Base-by-base conservation (phyloP, 2,329 filamentous ascomycete genomes). In the Pleochaeta shiraiana region DNA sequence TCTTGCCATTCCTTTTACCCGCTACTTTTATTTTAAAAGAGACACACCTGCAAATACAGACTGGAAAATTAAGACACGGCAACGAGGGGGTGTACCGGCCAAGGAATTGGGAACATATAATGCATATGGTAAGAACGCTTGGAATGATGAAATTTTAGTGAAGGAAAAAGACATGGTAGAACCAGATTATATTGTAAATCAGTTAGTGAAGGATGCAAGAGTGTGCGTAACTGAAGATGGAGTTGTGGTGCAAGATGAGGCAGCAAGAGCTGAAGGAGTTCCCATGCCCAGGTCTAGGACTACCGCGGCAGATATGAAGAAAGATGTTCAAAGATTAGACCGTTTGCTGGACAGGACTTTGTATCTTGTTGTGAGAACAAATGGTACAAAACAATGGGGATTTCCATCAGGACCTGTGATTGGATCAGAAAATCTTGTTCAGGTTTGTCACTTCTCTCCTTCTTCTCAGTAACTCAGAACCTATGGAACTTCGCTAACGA, bases 11-110 rank as follows among this genome's bases (percentile, higher is more conserved):
- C 88, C 91, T 1, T 98, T 97, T 75, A 87, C 87, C 65, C 84
- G 88, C 69, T 88, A 88, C 74, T 93, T 97, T 77, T 98, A 95
- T 81, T 95, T 91, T 82, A 95, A 95, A 79, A 85, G 85, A 70
- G 88, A 89, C 72, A 95, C 91, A 12, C 86, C 90, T 0, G 80
- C 83, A 9, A 88, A 91, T 69, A 79, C 90, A 63, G 91, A 96
- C 77, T 97, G 90, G 89, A 88, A 91, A 74, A 81, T 89, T 73
- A 95, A 95, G 76, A 81, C 89, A 67, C 79, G 80, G 70, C 86
- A 89, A 73, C 86, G 92, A 63, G 74, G 79, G 65, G 81, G 84
- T 71, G 86, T 88, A 7, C 81, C 90, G 6, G 86, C 88, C 59
- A 84, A 89, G 72, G 92, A 97, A 74, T 83, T 96, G 68, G 92